Conservation (phyloP, 2,329 filamentous ascomycete genomes). For the Ceratocystis lukuohia region DNA sequence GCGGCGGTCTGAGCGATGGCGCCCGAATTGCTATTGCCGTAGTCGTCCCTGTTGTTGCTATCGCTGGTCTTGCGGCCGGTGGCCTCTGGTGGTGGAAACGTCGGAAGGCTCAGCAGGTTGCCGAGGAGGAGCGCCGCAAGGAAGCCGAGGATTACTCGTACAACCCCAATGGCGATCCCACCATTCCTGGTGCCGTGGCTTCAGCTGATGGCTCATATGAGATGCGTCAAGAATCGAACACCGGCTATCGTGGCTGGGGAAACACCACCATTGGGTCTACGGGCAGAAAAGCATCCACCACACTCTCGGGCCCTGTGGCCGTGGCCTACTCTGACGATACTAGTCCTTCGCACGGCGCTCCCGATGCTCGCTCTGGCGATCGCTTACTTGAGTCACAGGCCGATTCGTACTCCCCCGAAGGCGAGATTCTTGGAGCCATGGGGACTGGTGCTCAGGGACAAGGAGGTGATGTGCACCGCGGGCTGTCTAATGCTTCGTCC, state of each 20-base stretch:
- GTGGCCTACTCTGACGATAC: slow-evolving; percentile 53
- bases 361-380: slow-evolving; percentile 57
- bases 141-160: slow-evolving; percentile 96
- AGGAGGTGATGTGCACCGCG: slow-evolving; percentile 60
- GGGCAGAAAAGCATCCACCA: slow-evolving; percentile 76
- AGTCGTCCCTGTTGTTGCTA: slow-evolving; percentile 79
- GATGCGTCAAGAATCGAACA: slow-evolving; percentile 62
- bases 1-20: slow-evolving; percentile 41
- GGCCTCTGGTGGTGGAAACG: slow-evolving; percentile 78
- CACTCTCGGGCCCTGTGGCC: slow-evolving; percentile 60
- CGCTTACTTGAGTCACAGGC: slow-evolving; percentile 38
- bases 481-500: slow-evolving; percentile 89
- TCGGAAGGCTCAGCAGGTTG: slow-evolving; percentile 71
- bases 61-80: slow-evolving; percentile 64
- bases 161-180: slow-evolving; percentile 93
- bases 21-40: slow-evolving; percentile 85
- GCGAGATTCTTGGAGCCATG: slow-evolving; percentile 72
- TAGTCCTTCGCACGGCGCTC: slow-evolving; percentile 52
- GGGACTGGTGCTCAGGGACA: slow-evolving; percentile 43
- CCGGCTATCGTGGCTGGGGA: slow-evolving; percentile 91
- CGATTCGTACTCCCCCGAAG: slow-evolving; percentile 47
- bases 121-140: slow-evolving; percentile 79
- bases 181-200: slow-evolving; percentile 42
- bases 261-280: slow-evolving; percentile 50
- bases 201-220: slow-evolving; percentile 46